These are phyloP conservation scores for Cucurbita pepo DNA, from an alignment of 306 rosid genomes.

Conservation along the genomic window DNA sequence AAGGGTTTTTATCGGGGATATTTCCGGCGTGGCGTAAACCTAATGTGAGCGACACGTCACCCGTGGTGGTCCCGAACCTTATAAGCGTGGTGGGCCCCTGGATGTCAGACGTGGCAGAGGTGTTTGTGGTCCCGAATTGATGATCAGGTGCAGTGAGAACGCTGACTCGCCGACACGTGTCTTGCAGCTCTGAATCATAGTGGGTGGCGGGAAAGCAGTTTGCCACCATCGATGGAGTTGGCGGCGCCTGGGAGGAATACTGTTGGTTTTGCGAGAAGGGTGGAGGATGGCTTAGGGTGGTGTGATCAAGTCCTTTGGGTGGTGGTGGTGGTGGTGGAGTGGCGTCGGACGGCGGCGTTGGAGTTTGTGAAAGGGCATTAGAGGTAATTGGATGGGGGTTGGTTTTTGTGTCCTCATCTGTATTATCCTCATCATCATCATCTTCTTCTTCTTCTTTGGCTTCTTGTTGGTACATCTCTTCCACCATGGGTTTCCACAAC, in stretches of 20 bases:
- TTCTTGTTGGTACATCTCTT: constrained; percentile 98
- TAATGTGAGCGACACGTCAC: constrained; percentile 95
- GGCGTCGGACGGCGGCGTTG: constrained; percentile 12
- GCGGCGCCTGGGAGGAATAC: background rate
- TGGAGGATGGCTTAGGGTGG: no score
- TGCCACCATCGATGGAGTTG: background rate
- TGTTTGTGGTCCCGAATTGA: constrained; percentile 42
- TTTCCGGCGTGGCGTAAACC: constrained; percentile 96
- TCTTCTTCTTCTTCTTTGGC: constrained; percentile 28
- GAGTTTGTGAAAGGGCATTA: constrained; percentile 37
- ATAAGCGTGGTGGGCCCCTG: constrained; percentile 52
- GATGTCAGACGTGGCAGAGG: constrained; percentile 27
- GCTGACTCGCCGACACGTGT: constrained; percentile 55
- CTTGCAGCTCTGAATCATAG: constrained; percentile 15
- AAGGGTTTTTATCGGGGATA: constrained; percentile 39
- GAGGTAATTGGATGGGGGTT: background rate
- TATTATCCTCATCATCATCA: background rate
- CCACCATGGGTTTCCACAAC: constrained; percentile 99
- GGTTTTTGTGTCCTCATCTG: constrained; percentile 15
- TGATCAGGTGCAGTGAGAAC: constrained; percentile 27
- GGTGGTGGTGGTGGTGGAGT: constrained; percentile 13
- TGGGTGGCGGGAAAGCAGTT: constrained; percentile 13
- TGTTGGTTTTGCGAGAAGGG: no score
- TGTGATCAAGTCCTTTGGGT: constrained; percentile 32
- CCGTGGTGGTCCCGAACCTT: constrained; percentile 70